These are phyloP conservation scores for Aspergillus sp. DNA, from an alignment of 2,329 filamentous ascomycete genomes.

Conservation along the genomic window DNA sequence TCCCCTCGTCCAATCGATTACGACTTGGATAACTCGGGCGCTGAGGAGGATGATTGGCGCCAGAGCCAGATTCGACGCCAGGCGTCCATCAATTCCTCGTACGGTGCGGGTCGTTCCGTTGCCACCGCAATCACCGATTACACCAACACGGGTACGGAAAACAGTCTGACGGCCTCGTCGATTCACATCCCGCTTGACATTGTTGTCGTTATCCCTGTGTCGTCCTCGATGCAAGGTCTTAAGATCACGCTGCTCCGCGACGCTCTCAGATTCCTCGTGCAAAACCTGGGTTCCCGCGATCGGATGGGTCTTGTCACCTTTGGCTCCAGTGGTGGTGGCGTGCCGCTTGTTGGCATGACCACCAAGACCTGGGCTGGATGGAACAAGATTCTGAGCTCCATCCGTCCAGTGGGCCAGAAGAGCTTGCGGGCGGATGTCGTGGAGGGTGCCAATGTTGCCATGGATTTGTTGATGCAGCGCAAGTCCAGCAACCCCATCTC, in stretches of 20 bases:
- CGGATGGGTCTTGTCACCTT: constrained; percentile 97
- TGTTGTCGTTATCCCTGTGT: constrained; percentile 93
- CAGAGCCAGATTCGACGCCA: constrained; percentile 56
- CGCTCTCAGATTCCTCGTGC: constrained; percentile 83
- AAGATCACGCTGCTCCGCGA: constrained; percentile 94
- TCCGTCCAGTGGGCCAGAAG: constrained; percentile 92
- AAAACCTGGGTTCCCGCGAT: constrained; percentile 82
- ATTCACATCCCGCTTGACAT: constrained; percentile 90
- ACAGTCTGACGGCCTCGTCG: constrained; percentile 53
- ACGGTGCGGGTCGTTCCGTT: constrained; percentile 72
- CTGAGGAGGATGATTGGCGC: constrained; percentile 81
- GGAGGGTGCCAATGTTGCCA: constrained; percentile 93
- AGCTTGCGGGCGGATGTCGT: constrained; percentile 94
- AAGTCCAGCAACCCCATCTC: constrained; percentile 94
- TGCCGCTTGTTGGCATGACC: constrained; percentile 96
- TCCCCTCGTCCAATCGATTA: constrained; percentile 63
- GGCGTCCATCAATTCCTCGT: constrained; percentile 75
- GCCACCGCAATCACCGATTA: constrained; percentile 91
- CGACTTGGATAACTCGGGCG: constrained; percentile 71
- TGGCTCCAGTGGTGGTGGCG: constrained; percentile 85
- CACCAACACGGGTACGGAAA: constrained; percentile 57
- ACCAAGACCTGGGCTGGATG: constrained; percentile 91
- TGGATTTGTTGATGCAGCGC: constrained; percentile 97
- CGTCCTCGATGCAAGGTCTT: constrained; percentile 97
- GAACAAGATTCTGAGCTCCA: constrained; percentile 76